Evolutionary conservation across 1,284 basidiomycete genomes (phyloP).

Genomic region (Marasmius tenuissimus): DNA sequence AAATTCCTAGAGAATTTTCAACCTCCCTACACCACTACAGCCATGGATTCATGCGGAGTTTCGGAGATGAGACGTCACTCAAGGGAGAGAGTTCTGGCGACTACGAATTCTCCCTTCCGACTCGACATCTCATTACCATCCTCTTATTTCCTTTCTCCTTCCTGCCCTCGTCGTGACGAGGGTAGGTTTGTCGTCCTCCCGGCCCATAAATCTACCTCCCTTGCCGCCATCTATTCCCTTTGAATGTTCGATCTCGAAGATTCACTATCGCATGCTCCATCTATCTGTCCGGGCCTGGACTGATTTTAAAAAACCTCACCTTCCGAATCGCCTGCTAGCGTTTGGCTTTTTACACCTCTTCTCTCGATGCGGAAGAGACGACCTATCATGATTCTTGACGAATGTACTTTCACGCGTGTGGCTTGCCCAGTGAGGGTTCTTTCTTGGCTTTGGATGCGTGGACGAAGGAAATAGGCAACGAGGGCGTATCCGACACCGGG

Average conservation of each 20-base stretch:
- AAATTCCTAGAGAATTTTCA: slow-evolving; percentile 15
- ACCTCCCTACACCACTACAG: slow-evolving; percentile 1
- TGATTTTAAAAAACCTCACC: neutral
- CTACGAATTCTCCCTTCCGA: neutral
- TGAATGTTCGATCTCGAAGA: neutral
- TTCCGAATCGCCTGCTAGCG: neutral
- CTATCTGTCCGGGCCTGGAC: neutral
- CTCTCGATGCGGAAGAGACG: slow-evolving; percentile 1
- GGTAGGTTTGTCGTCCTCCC: neutral
- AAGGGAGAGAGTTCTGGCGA: neutral
- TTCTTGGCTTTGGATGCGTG: neutral
- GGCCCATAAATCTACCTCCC: neutral
- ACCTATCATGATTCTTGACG: slow-evolving; percentile 1
- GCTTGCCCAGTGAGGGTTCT: neutral
- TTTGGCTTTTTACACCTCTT: neutral
- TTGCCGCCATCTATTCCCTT: neutral
- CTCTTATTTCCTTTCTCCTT: neutral
- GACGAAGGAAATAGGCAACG: neutral
- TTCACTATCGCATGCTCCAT: neutral
- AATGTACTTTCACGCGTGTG: neutral
- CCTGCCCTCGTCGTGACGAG: neutral
- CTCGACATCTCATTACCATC: neutral
- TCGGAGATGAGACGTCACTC: neutral
- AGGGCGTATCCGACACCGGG: neutral
- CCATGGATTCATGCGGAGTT: slow-evolving; percentile 1